Percentiles rank a stretch among this genome's conserved stretches.
These are phyloP conservation scores for Carex parvula DNA, from an alignment of 176 grass and related monocot genomes.

Conservation along the genomic window DNA sequence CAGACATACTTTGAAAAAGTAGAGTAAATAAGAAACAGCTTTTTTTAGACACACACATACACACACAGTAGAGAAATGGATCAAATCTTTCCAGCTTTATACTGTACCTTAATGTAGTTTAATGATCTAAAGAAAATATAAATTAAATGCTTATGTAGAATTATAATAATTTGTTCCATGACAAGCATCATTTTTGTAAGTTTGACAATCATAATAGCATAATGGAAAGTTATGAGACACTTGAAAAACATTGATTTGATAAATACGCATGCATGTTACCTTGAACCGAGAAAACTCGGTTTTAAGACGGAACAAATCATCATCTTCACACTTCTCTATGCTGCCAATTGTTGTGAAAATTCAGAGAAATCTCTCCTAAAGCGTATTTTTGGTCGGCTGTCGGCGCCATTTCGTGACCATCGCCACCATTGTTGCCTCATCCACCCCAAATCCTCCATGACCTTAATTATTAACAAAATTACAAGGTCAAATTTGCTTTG, in stretches of 20 bases:
- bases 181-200: not conserved
- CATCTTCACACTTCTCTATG: slow-evolving; percentile 69
- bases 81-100: no score
- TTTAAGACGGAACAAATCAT: slow-evolving; percentile 44
- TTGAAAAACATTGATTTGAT: not conserved
- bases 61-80: no score
- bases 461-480: slow-evolving; percentile 34
- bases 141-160: no score
- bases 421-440: slow-evolving; percentile 56
- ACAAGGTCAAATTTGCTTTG: not conserved
- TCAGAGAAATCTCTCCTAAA: slow-evolving; percentile 46
- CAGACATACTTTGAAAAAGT: no score
- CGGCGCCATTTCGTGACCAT: slow-evolving; percentile 48
- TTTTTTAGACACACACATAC: no score
- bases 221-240: not conserved
- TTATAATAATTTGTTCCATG: not conserved
- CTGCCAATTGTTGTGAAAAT: slow-evolving; percentile 34
- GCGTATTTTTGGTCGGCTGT: slow-evolving; percentile 55
- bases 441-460: slow-evolving; percentile 67
- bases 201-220: not conserved
- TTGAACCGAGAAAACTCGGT: slow-evolving; percentile 65
- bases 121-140: not conserved
- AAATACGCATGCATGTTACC: slow-evolving; percentile 11
- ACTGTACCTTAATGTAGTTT: not conserved
- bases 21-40: no score